Evolutionary conservation across 495 filamentous ascomycete genomes (phyloP).

Genomic region (Penicillium angulare): DNA sequence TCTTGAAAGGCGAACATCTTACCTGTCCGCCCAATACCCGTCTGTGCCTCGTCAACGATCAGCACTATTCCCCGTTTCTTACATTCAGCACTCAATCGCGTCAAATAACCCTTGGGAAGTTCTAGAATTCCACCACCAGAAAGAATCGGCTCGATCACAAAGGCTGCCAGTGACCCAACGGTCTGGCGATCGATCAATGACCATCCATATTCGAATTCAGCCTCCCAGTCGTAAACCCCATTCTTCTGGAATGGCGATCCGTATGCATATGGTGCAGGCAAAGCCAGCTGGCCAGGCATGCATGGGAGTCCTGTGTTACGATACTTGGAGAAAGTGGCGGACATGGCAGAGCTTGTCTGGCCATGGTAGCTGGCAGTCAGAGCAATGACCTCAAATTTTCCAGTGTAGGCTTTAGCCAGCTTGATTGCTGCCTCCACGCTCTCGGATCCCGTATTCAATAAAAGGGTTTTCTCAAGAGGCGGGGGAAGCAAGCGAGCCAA

Average conservation of each 20-base stretch:
- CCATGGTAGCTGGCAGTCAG: conserved; percentile 55
- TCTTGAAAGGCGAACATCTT: conserved; percentile 48
- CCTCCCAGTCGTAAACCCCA: conserved; percentile 56
- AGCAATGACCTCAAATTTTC: conserved; percentile 56
- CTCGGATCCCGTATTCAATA: conserved; percentile 55
- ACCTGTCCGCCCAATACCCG: conserved; percentile 46
- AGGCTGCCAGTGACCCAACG: conserved; percentile 54
- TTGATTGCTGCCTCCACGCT: conserved; percentile 54
- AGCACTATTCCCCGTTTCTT: conserved; percentile 46
- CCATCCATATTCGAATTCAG: conserved; percentile 55
- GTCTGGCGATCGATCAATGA: conserved; percentile 49
- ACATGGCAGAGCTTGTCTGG: conserved; percentile 40
- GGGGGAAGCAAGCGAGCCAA: conserved; percentile 43
- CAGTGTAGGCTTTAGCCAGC: conserved; percentile 56
- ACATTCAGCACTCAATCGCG: conserved; percentile 40
- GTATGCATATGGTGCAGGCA: conserved; percentile 55
- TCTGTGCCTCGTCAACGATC: conserved; percentile 53
- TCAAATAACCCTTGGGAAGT: conserved; percentile 42
- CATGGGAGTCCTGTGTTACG: conserved; percentile 38
- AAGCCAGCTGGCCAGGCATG: conserved; percentile 39
- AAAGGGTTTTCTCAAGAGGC: conserved; percentile 52
- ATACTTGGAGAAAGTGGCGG: conserved; percentile 48
- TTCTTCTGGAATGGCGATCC: conserved; percentile 52
- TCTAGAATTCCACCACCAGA: conserved; percentile 51
- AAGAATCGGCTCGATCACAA: conserved; percentile 55